A percentile compares a stretch with the other conserved stretches of the same genome.
phyloP scores from a whole-genome alignment of 768 basidiomycete genomes.

The Suillus placidus region DNA sequence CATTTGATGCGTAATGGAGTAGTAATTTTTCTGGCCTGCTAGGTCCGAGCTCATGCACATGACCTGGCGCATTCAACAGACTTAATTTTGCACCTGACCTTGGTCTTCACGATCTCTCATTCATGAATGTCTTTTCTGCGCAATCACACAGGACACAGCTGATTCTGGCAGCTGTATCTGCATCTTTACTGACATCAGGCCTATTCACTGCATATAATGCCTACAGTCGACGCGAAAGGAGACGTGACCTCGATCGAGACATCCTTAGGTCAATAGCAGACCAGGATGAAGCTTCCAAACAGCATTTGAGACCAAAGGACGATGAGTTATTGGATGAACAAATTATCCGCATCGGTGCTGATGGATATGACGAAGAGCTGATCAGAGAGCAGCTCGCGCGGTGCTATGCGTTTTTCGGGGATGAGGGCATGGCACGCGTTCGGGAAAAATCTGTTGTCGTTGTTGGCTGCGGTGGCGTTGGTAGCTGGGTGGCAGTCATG shows the following conservation, averaged over 20 bases:
- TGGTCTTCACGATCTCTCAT: background rate
- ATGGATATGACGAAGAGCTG: slow-evolving; percentile 73
- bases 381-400: slow-evolving; percentile 89
- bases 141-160: slow-evolving; percentile 68
- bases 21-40: too few species aligned
- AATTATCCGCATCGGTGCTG: background rate
- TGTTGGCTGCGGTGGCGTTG: slow-evolving; percentile 96
- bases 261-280: slow-evolving; percentile 52
- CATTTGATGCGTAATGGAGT: too few species aligned
- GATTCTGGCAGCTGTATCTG: slow-evolving; percentile 61
- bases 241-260: slow-evolving; percentile 60
- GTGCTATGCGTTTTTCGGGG: slow-evolving; percentile 94
- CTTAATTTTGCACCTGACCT: background rate
- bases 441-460: slow-evolving; percentile 78
- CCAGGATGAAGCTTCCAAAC: slow-evolving; percentile 9
- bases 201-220: slow-evolving; percentile 60
- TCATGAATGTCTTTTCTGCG: slow-evolving; percentile 27
- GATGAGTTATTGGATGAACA: background rate
- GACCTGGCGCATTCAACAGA: background rate
- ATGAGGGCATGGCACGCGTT: slow-evolving; percentile 82
- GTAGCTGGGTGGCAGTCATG: slow-evolving; percentile 96
- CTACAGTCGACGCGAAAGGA: slow-evolving; percentile 47
- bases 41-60: too few species aligned
- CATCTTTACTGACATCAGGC: slow-evolving; percentile 63
- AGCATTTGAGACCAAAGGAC: background rate